Evolutionary conservation across 225 moss, liverwort and hornwort genomes (phyloP).

Genomic region (Pseudisothecium myosuroides): DNA sequence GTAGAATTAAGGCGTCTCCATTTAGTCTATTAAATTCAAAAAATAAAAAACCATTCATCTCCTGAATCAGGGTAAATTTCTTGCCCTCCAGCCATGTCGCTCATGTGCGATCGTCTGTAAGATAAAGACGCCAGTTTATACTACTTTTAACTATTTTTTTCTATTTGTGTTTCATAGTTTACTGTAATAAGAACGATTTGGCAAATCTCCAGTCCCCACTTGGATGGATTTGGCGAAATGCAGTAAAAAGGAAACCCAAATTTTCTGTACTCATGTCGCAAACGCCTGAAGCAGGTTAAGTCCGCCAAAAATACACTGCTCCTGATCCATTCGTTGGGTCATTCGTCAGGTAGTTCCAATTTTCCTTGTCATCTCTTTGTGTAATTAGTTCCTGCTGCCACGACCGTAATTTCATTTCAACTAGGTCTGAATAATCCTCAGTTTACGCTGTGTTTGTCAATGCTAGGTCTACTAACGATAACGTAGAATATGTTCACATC

Average conservation of each 20-base stretch:
- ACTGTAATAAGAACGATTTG: neutral
- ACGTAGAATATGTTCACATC: neutral
- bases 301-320: neutral
- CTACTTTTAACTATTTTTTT: neutral
- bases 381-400: neutral
- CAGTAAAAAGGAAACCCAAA: neutral
- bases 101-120: neutral
- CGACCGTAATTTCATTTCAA: neutral
- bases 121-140: neutral
- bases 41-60: neutral
- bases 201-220: neutral
- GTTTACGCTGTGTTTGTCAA: neutral
- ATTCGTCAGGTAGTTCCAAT: neutral
- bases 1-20: slow-evolving; percentile 85
- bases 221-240: neutral
- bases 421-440: neutral
- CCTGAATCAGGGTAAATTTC: neutral
- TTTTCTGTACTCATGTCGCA: neutral
- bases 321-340: too few relatives aligned
- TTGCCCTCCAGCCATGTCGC: neutral
- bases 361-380: neutral
- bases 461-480: neutral
- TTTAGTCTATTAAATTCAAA: slow-evolving; percentile 36
- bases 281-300: neutral
- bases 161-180: neutral